Evolutionary conservation across 306 rosid species (phyloP).

Genomic region (Cicer cuneatum): DNA sequence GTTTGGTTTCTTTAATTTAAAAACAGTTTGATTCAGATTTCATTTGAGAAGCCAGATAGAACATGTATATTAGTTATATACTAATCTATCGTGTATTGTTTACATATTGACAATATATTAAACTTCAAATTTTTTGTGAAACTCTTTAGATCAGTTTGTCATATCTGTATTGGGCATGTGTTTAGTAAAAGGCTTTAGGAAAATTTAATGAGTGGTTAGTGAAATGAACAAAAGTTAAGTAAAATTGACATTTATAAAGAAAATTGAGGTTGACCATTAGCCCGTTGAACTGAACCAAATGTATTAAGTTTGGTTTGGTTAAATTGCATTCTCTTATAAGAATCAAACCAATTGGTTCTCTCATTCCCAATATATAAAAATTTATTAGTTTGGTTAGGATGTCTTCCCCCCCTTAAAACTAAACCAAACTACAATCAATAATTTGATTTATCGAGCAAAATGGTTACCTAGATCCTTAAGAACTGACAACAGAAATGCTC

Average conservation of each 20-base stretch:
- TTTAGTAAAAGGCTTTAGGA: not conserved
- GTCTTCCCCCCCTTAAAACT: not conserved
- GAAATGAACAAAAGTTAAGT: conserved; percentile 9
- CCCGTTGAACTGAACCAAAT: conserved; percentile 19
- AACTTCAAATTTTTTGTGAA: not conserved
- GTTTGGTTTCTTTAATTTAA: not conserved
- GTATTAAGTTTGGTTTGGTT: not conserved
- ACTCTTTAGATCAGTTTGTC: not conserved
- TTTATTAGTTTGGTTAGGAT: not conserved
- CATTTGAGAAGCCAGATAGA: not conserved
- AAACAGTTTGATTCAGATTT: not conserved
- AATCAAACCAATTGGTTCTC: not conserved
- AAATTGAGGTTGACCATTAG: not conserved
- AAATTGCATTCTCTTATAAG: not conserved
- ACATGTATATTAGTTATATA: conserved; percentile 14
- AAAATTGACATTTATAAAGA: not conserved
- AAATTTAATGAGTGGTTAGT: not conserved
- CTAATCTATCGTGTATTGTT: not conserved
- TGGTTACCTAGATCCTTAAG: not conserved
- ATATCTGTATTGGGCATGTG: not conserved
- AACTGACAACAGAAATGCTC: conserved; percentile 24
- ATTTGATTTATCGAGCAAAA: not conserved
- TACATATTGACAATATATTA: not conserved
- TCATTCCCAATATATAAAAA: not conserved
- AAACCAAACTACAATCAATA: not conserved